Base-by-base conservation (phyloP, 1,284 basidiomycete species). In the Ganoderma meredithae region DNA sequence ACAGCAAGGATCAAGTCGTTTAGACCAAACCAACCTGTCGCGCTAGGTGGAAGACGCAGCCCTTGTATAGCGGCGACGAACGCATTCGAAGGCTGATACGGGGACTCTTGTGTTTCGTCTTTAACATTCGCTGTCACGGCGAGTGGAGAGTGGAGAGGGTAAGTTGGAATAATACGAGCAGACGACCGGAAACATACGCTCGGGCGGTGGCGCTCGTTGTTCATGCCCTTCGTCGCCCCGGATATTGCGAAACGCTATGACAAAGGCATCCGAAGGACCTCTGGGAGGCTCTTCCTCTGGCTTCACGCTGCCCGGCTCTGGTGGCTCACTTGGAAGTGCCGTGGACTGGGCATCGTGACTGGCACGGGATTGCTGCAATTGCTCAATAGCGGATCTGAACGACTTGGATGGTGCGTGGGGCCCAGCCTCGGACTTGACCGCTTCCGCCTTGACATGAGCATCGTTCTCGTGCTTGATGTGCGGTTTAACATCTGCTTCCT, bases 351-450 rank as follows among this genome's bases (percentile, higher is more conserved):
- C 33, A 27, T 19, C 27, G 5, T n/a, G 47, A 27, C 47, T 52
- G 12, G 47, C n/a, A 22, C 52, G 64, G 41, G 60, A 52, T 4
- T 49, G 63, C 15, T 69, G 68, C 17, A 63, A 36, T 4, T 65
- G 47, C 39, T 69, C 66, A 4, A 72, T 52, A 0, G 66, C 43
- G 13, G 36, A n/a, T n/a, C 71, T 61, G 62, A 69, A 72, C 12
- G 56, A 27, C 47, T 69, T 65, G 10, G 68, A 68, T 27, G 70
- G 70, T 1, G 56, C 67, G 22, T 69, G 65, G 2, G 17, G 41
- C 12, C 61, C 66, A 2, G 65, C 52, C 56, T 70, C 70, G 4
- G 27, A 33, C 31, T 71, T 71, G 33, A 67, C 52, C 6, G 31
- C 22, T 13, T 69, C 64, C 4, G 22, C 19, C 64, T 69, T 69